These are phyloP conservation scores for Saccharomyces eubayanus DNA, from an alignment of 805 yeast genomes.

Conservation along the genomic window DNA sequence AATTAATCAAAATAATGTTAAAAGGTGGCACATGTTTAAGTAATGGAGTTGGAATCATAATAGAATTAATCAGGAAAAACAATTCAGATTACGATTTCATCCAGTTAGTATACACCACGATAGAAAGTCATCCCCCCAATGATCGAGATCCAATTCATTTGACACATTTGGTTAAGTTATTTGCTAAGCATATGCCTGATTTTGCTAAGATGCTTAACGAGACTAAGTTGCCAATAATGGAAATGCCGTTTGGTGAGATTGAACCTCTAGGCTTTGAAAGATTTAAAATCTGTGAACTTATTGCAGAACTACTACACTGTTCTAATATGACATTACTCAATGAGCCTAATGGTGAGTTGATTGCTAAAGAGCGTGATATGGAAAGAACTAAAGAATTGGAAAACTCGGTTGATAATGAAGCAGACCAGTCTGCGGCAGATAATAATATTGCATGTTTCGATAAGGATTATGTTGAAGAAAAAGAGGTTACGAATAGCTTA, in stretches of 20 bases:
- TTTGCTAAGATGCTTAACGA: slow-evolving; percentile 53
- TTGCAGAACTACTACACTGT: slow-evolving; percentile 90
- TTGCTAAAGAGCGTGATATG: slow-evolving; percentile 61
- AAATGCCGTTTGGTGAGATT: slow-evolving; percentile 42
- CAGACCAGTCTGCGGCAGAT: background rate
- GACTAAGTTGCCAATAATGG: slow-evolving; percentile 26
- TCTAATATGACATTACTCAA: slow-evolving; percentile 92
- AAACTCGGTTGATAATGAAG: background rate
- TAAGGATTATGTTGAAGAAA: background rate
- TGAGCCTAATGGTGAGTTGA: slow-evolving; percentile 60
- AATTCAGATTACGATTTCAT: slow-evolving; percentile 90
- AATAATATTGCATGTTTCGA: background rate
- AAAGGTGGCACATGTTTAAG: slow-evolving; percentile 78
- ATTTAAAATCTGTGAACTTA: slow-evolving; percentile 82
- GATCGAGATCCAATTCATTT: slow-evolving; percentile 86
- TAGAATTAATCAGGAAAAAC: slow-evolving; percentile 88
- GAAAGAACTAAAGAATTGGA: slow-evolving; percentile 34
- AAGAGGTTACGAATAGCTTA: background rate
- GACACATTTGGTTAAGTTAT: slow-evolving; percentile 72
- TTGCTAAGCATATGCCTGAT: slow-evolving; percentile 62
- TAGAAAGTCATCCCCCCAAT: slow-evolving; percentile 86
- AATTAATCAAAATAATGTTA: slow-evolving; percentile 69
- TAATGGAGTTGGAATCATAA: slow-evolving; percentile 88
- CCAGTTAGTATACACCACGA: slow-evolving; percentile 71
- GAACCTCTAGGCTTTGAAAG: slow-evolving; percentile 87